Evolutionary conservation across 225 moss, liverwort and hornwort species (phyloP), one percentile per base, ranked within the genome.

Genomic region (Antitrichia curtipendula): DNA sequence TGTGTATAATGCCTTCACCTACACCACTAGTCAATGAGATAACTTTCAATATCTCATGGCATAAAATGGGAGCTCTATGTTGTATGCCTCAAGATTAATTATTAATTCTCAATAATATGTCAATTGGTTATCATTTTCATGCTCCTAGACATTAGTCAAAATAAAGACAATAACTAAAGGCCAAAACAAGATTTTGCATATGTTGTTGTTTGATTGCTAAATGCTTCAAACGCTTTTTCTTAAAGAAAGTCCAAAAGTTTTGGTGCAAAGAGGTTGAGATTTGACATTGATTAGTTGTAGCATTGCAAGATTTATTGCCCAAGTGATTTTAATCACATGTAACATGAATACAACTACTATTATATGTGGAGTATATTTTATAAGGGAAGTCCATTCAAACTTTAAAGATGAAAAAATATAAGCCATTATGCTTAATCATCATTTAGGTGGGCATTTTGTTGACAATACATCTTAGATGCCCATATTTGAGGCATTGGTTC

Each of bases 261-360:
- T 72, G 28, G 28, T 28, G 3, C 1, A 45, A 0, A 43, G 45
- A 45, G 17, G 28, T 72, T 28, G 43, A 9, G 0, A 16, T 43
- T 71, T 16, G 9, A 71, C 9, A 28, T 71, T 71, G 28, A 6
- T 43, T 43, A 43, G 16, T 3, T 45, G 10, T 16, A 28, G 9
- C 10, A 43, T 43, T 72, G 45, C 3, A 29, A 73, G 17, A 73
- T 47, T 45, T 6, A 73, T 29, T 73, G 18, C 11, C 5, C 16
- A 28, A 45, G 29, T 47, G 18, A 47, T 45, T 72, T 72, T 0
- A 47, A 0, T 72, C 2, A 17, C 0, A 72, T 0, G 7, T 45
- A 17, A 45, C 3, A 45, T 16, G 3, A 72, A 1, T 16, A 16
- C 0, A 3, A 1, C 0, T 43, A 0, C 8, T 8, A 28, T 1